Base-by-base conservation (phyloP, 139 green algal genomes). In the Coelastrella sp. region DNA sequence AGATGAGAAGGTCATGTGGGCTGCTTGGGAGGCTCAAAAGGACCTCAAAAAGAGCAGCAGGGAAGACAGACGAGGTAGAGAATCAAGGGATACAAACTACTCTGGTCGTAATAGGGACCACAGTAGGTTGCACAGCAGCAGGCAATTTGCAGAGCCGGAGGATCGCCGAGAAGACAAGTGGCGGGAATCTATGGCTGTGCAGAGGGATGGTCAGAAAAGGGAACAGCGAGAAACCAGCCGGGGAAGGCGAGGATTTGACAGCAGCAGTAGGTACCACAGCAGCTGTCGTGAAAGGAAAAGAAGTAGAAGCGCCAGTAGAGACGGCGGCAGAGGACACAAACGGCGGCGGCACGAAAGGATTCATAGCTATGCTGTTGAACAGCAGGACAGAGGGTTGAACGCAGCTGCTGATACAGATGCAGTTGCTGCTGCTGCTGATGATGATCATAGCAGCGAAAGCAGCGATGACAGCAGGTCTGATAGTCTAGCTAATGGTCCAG, bases 1-100 rank as follows among this genome's bases (percentile, higher is more conserved):
- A n/a, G 85, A 94, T 13, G 91, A 94, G 79, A 72, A 76, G 23
- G 80, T 89, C 71, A 87, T 95, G 89, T 95, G 92, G 92, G 88
- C 90, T 76, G 79, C 68, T 37, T 69, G 87, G 57, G 72, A 92
- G 64, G 62, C 57, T 35, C 81, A 89, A 82, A 41, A 68, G 67
- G 35, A 73, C 64, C 35, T 68, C 37, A 0, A 34, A 21, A 48
- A 73, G 6, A 72, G 43, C n/a, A n/a, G n/a, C n/a, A n/a, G n/a
- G n/a, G n/a, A n/a, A n/a, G n/a, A n/a, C n/a, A n/a, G n/a, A n/a
- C n/a, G n/a, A n/a, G n/a, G n/a, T n/a, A n/a, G n/a, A n/a, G n/a
- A n/a, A n/a, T n/a, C n/a, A n/a, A n/a, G n/a, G n/a, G n/a, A n/a
- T n/a, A n/a, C n/a, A n/a, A n/a, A n/a, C n/a, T n/a, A n/a, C n/a